Conservation (phyloP, 2,329 filamentous ascomycete species). For the Beauveria medogensis region DNA sequence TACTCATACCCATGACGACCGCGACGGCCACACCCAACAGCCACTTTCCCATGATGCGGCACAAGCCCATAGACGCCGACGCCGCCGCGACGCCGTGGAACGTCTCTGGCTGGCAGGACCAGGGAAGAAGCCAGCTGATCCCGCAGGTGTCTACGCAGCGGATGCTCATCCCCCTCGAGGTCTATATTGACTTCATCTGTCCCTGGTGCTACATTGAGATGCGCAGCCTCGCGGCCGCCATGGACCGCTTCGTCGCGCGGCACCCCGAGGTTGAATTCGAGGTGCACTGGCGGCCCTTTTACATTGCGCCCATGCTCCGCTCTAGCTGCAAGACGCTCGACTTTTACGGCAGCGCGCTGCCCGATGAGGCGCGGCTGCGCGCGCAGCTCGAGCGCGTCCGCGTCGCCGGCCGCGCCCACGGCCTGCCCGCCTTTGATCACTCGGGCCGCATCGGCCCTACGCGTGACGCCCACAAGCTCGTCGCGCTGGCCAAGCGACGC, state of each 20-base stretch:
- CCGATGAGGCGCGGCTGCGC: slow-evolving; percentile 23
- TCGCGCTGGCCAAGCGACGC: slow-evolving; percentile 30
- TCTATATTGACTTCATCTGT: slow-evolving; percentile 43
- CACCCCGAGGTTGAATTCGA: slow-evolving; percentile 39
- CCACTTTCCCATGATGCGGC: background rate
- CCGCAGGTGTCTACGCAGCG: slow-evolving; percentile 8
- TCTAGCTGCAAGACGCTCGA: slow-evolving; percentile 18
- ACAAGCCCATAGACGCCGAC: background rate
- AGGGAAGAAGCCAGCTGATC: background rate
- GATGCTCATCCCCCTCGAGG: slow-evolving; percentile 27
- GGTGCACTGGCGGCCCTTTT: slow-evolving; percentile 38
- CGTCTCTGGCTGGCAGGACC: background rate
- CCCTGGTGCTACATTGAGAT: slow-evolving; percentile 45
- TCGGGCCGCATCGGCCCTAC: slow-evolving; percentile 36
- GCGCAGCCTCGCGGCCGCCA: slow-evolving; percentile 37
- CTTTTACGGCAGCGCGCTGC: slow-evolving; percentile 30
- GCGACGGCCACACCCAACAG: background rate
- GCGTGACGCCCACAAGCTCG: slow-evolving; percentile 38
- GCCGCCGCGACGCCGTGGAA: background rate
- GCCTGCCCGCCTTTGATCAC: slow-evolving; percentile 31
- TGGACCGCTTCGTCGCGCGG: slow-evolving; percentile 29
- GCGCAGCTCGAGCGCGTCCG: slow-evolving; percentile 24
- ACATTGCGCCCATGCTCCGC: slow-evolving; percentile 31
- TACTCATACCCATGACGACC: background rate
- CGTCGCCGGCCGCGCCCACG: slow-evolving; percentile 24